Conservation (phyloP, 1,139 yeast species). For the Blastobotrys buckinghamii region DNA sequence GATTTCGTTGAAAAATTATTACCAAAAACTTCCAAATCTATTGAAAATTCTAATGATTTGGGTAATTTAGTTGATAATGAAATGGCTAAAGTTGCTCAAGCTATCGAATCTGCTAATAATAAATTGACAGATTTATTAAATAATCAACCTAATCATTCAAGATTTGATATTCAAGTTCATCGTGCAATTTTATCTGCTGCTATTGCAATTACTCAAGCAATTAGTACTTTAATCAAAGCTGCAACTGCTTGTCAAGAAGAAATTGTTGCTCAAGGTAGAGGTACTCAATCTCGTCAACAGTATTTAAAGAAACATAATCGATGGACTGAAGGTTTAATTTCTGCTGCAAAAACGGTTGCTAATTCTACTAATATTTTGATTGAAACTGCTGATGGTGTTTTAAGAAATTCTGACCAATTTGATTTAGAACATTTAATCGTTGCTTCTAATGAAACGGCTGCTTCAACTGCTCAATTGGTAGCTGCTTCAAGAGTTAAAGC, state of each 20-base stretch:
- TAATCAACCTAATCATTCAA: constrained; percentile 49
- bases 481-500: constrained; percentile 91
- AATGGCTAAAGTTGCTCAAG: constrained; percentile 63
- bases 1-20: constrained; percentile 53
- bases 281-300: constrained; percentile 61
- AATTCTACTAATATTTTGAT: constrained; percentile 75
- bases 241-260: constrained; percentile 82
- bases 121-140: constrained; percentile 50
- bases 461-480: constrained; percentile 87
- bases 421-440: constrained; percentile 83
- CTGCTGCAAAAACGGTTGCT: constrained; percentile 89
- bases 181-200: constrained; percentile 77
- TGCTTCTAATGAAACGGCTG: constrained; percentile 88
- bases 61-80: constrained; percentile 68
- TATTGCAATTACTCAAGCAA: constrained; percentile 74
- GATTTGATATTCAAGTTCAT: constrained; percentile 64
- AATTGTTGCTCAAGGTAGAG: constrained; percentile 68
- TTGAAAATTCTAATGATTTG: constrained; percentile 46
- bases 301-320: constrained; percentile 84
- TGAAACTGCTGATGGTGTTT: constrained; percentile 80
- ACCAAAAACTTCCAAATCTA: constrained; percentile 36
- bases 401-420: constrained; percentile 43
- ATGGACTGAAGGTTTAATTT: constrained; percentile 92
- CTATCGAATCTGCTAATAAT: constrained; percentile 61
- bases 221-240: constrained; percentile 63